Conservation (phyloP, 169 alveolate genomes). For the Plasmodium chabaudi region DNA sequence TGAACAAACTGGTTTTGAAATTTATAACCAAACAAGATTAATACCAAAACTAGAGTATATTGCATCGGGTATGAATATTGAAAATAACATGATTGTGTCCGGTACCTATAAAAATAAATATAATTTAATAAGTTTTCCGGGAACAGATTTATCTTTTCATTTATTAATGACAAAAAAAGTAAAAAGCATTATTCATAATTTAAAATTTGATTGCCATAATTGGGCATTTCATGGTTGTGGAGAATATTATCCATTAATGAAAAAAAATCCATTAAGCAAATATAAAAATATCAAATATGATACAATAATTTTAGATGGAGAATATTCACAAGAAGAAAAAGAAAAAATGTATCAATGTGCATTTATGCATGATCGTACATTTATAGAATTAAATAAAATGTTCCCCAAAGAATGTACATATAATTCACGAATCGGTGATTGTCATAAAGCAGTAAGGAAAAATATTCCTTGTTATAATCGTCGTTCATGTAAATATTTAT, state of each 20-base stretch:
- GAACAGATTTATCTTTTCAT: constrained; percentile 32
- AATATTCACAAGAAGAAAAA: constrained; percentile 45
- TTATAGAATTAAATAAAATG: constrained; percentile 57
- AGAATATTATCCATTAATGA: constrained; percentile 78
- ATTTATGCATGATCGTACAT: constrained; percentile 72
- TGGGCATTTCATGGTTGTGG: constrained; percentile 74
- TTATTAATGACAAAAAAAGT: constrained; percentile 70
- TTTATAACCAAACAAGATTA: constrained; percentile 77
- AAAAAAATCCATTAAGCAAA: constrained; percentile 22
- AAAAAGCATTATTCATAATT: constrained; percentile 64
- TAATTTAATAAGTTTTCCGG: constrained; percentile 65
- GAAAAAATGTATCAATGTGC: constrained; percentile 68
- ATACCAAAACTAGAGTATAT: constrained; percentile 74
- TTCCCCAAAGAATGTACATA: constrained; percentile 79
- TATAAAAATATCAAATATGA: constrained; percentile 2
- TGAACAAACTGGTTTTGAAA: constrained; percentile 78
- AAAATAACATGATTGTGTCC: constrained; percentile 52
- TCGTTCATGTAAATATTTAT: constrained; percentile 52
- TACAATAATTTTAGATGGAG: constrained; percentile 42
- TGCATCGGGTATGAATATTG: constrained; percentile 76
- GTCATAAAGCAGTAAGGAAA: constrained; percentile 75
- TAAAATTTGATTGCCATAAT: constrained; percentile 78
- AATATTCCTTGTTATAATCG: constrained; percentile 54
- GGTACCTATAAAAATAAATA: constrained; percentile 52
- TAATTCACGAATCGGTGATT: constrained; percentile 79